Evolutionary conservation across 225 moss, liverwort and hornwort genomes (phyloP).

Genomic region (Anthoceros angustus): DNA sequence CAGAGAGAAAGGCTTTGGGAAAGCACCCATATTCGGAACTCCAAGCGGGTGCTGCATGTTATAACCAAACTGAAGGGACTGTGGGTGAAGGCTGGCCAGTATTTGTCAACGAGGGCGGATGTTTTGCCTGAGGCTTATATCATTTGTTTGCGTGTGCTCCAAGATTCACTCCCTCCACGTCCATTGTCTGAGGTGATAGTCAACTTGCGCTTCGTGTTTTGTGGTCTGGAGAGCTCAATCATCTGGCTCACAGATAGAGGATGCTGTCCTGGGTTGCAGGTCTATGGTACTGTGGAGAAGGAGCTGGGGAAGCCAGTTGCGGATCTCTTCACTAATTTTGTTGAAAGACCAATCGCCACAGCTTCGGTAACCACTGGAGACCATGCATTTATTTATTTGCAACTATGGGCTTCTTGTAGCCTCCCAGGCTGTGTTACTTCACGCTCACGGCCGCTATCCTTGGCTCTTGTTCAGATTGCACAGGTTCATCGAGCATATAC

Average conservation of each 20-base stretch:
- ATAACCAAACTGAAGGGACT: conserved; percentile 59
- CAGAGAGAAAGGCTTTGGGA: conserved; percentile 50
- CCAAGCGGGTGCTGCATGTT: conserved; percentile 48
- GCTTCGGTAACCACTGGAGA: conserved; percentile 51
- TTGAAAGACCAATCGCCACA: conserved; percentile 65
- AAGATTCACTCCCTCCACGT: conserved; percentile 87
- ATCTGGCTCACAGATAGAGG: conserved; percentile 9
- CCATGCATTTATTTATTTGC: neutral
- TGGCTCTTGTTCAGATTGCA: conserved; percentile 46
- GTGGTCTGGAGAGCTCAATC: neutral
- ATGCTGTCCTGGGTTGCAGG: conserved; percentile 14
- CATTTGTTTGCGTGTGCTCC: conserved; percentile 54
- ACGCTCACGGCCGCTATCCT: too few species aligned
- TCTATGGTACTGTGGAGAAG: conserved; percentile 43
- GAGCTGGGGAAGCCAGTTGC: conserved; percentile 66
- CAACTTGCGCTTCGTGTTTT: neutral
- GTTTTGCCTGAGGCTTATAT: conserved; percentile 83
- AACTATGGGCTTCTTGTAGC: neutral
- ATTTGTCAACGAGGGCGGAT: conserved; percentile 92
- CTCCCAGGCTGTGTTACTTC: too few species aligned
- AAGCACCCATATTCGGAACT: conserved; percentile 64
- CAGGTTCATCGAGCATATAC: conserved; percentile 88
- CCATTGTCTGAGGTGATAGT: conserved; percentile 47
- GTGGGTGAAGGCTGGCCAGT: conserved; percentile 96
- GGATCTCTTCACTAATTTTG: conserved; percentile 62